Evolutionary conservation across 441 rosid species (phyloP), one percentile per base, ranked within the genome.

Genomic region (Pelargonium fulgidum): DNA sequence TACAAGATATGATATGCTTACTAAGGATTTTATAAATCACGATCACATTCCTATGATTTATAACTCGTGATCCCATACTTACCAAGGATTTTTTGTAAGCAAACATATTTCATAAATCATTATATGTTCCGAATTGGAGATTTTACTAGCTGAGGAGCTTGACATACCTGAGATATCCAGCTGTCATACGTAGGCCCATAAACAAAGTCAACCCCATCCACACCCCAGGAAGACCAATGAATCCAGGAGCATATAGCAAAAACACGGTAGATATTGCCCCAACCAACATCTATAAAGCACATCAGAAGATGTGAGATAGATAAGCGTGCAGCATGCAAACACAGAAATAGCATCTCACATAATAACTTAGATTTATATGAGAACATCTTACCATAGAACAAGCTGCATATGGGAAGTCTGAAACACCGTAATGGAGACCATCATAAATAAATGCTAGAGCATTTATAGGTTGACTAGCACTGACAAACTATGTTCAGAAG

Each of bases 321-420:
- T 47, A 26, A 66, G 26, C 26, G 24, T 36, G 17, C 3, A 0
- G 66, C 12, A 11, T 42, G 65, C 68, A 45, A 39, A 6, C 59
- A 58, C 62, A 19, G 56, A 65, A 48, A 44, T 9, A 52, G 19
- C 17, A 67, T 65, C 52, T 50, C 7, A 52, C 5, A 10, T 17
- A 56, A 47, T 11, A 20, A 4, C 66, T 20, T n/a, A 10, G 44
- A 39, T 65, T 39, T 33, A 65, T 29, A 4, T 20, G 33, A 33
- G 62, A 63, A 44, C 66, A 54, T 56, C 79, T 72, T 78, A 90
- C 93, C 99, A 90, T 92, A 54, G 99, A 90, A 52, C 68, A 65
- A 47, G 99, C 99, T 72, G 99, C 96, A 71, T 92, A 94, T 12
- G 85, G 82, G 77, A 94, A 94, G 84, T 94, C 99, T 1, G 97